phyloP scores from a whole-genome alignment of 768 basidiomycete genomes.

The Coprinopsis strossmayeri region DNA sequence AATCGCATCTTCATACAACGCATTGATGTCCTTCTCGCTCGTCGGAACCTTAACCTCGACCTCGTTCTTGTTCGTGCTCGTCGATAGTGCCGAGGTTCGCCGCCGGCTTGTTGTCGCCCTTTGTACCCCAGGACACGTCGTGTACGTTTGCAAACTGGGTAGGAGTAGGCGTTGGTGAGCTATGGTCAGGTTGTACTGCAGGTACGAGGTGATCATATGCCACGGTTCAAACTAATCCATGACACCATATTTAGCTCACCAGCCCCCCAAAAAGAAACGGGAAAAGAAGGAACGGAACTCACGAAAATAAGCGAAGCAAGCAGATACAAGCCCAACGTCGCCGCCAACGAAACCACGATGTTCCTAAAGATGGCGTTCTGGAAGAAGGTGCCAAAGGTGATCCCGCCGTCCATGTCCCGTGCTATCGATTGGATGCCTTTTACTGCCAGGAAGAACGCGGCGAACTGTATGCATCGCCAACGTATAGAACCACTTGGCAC shows the following conservation, averaged over 20 bases:
- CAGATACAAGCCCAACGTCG: slow-evolving; percentile 88
- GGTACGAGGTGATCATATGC: slow-evolving; percentile 96
- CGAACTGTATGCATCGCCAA: slow-evolving; percentile 72
- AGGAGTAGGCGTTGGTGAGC: slow-evolving; percentile 36
- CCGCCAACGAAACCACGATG: slow-evolving; percentile 78
- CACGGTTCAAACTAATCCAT: slow-evolving; percentile 79
- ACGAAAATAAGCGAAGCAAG: slow-evolving; percentile 80
- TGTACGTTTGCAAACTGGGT: slow-evolving; percentile 81
- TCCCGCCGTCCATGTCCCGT: slow-evolving; percentile 32
- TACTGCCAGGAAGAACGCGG: slow-evolving; percentile 78
- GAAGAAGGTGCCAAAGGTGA: slow-evolving; percentile 59
- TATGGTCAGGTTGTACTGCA: slow-evolving; percentile 89
- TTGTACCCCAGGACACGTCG: slow-evolving; percentile 95
- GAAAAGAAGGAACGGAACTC: slow-evolving; percentile 26
- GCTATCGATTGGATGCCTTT: slow-evolving; percentile 67
- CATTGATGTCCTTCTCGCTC: slow-evolving; percentile 83
- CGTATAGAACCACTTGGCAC: slow-evolving; percentile 84
- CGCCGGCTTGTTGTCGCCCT: slow-evolving; percentile 83
- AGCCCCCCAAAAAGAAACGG: neutral
- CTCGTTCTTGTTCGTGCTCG: slow-evolving; percentile 62
- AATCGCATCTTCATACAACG: slow-evolving; percentile 87
- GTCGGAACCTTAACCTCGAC: slow-evolving; percentile 86
- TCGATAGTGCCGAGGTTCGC: slow-evolving; percentile 83
- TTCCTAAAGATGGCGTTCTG: slow-evolving; percentile 78
- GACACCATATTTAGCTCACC: slow-evolving; percentile 5